Percentiles rank a stretch among this genome's conserved stretches.
Conservation (phyloP, 371 early-diverging fungal genomes). For the Rhizopus arrhizus region DNA sequence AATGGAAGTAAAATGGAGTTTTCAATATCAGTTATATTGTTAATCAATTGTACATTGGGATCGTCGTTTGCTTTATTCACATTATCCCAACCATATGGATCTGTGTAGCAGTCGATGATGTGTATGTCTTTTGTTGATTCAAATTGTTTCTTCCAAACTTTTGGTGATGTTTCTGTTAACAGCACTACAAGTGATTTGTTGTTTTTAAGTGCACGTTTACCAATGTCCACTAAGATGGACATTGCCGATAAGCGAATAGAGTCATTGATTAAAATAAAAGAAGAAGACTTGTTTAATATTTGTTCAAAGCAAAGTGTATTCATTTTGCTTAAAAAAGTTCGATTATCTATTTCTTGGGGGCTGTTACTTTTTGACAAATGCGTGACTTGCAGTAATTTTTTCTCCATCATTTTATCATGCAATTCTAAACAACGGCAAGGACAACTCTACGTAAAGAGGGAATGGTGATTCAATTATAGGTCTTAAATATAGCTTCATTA, state of each 20-base stretch:
- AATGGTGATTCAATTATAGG: no score
- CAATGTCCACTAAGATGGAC: conserved; percentile 33
- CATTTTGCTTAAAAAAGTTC: conserved; percentile 9
- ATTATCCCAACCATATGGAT: conserved; percentile 44
- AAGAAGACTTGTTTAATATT: conserved; percentile 34
- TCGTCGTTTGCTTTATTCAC: neutral
- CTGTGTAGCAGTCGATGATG: conserved; percentile 42
- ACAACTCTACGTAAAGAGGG: no score
- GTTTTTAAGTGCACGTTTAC: conserved; percentile 26
- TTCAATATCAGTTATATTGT: conserved; percentile 26
- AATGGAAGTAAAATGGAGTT: conserved; percentile 26
- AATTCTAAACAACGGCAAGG: no score
- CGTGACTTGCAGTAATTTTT: no score
- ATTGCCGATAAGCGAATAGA: conserved; percentile 30
- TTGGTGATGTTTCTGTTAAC: conserved; percentile 44
- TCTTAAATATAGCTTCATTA: no score
- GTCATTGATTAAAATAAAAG: conserved; percentile 40
- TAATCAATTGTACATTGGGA: neutral
- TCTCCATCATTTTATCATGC: no score
- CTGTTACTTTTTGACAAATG: no score
- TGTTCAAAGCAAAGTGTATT: conserved; percentile 38
- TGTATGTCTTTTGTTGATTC: conserved; percentile 2
- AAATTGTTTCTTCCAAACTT: conserved; percentile 22
- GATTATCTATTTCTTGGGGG: neutral
- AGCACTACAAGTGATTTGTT: conserved; percentile 34